A percentile compares a stretch with the other conserved stretches of the same genome.
Evolutionary conservation across 139 green algal genomes (phyloP).

Genomic region (Chlamydomonas applanata): DNA sequence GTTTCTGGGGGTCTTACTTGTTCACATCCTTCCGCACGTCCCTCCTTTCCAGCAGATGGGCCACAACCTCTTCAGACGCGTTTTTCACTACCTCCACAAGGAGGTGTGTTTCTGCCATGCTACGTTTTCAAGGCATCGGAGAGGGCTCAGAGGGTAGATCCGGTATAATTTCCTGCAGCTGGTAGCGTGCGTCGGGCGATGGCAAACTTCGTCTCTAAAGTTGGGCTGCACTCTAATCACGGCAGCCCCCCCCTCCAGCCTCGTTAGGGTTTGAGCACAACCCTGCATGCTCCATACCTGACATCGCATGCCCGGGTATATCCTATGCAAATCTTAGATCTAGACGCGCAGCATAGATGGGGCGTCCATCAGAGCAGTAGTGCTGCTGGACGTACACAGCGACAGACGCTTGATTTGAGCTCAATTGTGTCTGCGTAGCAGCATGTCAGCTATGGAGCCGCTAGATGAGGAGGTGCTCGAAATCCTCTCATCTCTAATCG

Average conservation of each 20-base stretch:
- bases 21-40: conserved; percentile 22
- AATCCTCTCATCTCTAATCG: conserved; percentile 64
- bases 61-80: conserved; percentile 19
- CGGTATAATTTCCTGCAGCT: too few species aligned
- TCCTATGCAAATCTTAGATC: too few species aligned
- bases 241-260: too few species aligned
- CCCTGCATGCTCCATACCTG: neutral
- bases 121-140: neutral
- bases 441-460: neutral
- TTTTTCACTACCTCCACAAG: conserved; percentile 28
- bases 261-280: neutral
- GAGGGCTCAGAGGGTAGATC: neutral
- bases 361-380: too few species aligned
- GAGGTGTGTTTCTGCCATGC: conserved; percentile 5
- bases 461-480: conserved; percentile 47
- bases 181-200: too few species aligned
- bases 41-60: conserved; percentile 16
- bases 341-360: too few species aligned
- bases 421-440: too few species aligned
- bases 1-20: conserved; percentile 15
- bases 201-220: too few species aligned
- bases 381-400: too few species aligned
- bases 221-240: too few species aligned
- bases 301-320: too few species aligned
- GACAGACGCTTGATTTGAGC: too few species aligned